These are phyloP conservation scores for Claviceps quebecensis DNA, from an alignment of 2,329 filamentous ascomycete species.

Conservation along the genomic window DNA sequence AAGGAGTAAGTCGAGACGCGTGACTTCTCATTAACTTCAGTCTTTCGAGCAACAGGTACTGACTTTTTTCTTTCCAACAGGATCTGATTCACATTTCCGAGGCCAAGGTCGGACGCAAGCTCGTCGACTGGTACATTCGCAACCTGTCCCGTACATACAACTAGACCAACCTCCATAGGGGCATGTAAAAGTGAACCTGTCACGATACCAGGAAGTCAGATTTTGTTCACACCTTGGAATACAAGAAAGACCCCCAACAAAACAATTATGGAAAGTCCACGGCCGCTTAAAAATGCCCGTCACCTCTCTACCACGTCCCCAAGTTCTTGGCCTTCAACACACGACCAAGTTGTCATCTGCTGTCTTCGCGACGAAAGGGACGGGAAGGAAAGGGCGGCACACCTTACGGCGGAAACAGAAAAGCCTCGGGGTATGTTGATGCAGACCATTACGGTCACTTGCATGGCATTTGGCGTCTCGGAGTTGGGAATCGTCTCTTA, in stretches of 20 bases:
- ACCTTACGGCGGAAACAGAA: neutral
- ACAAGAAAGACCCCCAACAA: neutral
- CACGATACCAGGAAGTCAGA: neutral
- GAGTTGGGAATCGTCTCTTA: slow-evolving; percentile 20
- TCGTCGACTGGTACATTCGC: slow-evolving; percentile 98
- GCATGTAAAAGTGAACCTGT: neutral
- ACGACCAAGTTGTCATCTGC: neutral
- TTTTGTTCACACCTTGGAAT: no score
- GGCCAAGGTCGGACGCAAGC: slow-evolving; percentile 90
- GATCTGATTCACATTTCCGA: slow-evolving; percentile 98
- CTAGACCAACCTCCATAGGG: slow-evolving; percentile 10
- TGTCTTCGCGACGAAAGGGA: neutral
- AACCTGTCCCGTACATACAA: slow-evolving; percentile 93
- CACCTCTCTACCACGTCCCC: neutral
- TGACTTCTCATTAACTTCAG: neutral
- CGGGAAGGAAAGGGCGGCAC: neutral
- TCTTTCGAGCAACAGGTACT: slow-evolving; percentile 5
- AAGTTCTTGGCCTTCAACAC: neutral
- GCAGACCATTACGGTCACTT: slow-evolving; percentile 19
- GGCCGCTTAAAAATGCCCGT: neutral
- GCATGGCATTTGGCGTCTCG: slow-evolving; percentile 28
- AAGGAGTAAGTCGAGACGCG: slow-evolving; percentile 52
- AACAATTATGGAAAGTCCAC: neutral
- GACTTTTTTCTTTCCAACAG: slow-evolving; percentile 25
- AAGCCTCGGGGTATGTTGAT: slow-evolving; percentile 8